These are phyloP conservation scores for Lolium rigidum DNA, from an alignment of 176 grass and related monocot species.

Conservation along the genomic window DNA sequence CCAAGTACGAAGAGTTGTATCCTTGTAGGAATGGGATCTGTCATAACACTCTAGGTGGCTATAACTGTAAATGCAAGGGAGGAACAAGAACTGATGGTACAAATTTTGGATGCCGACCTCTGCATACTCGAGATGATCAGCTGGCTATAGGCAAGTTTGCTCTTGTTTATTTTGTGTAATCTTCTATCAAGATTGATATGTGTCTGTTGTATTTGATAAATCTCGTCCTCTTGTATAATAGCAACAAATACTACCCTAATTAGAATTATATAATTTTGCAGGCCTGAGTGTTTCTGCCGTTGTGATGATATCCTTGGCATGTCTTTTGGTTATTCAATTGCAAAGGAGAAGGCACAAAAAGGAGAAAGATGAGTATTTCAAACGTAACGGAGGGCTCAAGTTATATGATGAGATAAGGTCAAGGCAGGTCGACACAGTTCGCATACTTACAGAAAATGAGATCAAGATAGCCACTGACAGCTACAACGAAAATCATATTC, in stretches of 20 bases:
- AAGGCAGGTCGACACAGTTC: constrained; percentile 34
- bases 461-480: constrained; percentile 40
- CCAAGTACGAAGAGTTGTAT: constrained; percentile 35
- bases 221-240: background rate
- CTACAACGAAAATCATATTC: constrained; percentile 28
- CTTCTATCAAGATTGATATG: background rate
- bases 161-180: background rate
- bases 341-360: constrained; percentile 39
- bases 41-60: constrained; percentile 23
- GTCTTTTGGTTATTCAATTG: constrained; percentile 32
- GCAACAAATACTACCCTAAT: background rate
- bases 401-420: constrained; percentile 52
- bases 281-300: background rate
- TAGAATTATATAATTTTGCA: constrained; percentile 15
- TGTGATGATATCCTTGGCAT: constrained; percentile 14
- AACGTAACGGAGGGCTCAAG: constrained; percentile 50
- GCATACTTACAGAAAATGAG: constrained; percentile 16
- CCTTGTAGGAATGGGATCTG: constrained; percentile 35
- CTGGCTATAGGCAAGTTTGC: constrained; percentile 31
- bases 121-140: background rate
- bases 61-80: constrained; percentile 30
- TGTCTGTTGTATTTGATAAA: background rate
- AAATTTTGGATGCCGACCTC: constrained; percentile 24
- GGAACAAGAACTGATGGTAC: constrained; percentile 18
- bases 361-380: constrained; percentile 46